Conservation (phyloP, 1,139 yeast species). For the Saccharomyces hybrid region DNA sequence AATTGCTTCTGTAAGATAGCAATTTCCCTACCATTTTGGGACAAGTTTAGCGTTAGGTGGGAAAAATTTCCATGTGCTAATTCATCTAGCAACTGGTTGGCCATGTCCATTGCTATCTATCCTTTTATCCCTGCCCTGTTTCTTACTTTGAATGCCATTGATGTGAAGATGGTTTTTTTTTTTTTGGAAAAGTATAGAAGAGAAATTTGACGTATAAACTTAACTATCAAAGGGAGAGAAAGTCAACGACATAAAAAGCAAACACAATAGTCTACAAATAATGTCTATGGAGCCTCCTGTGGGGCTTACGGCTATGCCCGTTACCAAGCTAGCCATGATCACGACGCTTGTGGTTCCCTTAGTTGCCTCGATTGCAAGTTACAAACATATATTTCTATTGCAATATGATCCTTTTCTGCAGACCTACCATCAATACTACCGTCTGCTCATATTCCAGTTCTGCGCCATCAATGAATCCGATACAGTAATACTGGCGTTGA, state of each 20-base stretch:
- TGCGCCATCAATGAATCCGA: constrained; percentile 29
- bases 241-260: background rate
- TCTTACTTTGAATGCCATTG: background rate
- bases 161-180: background rate
- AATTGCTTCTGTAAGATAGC: constrained; percentile 25
- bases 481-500: constrained; percentile 21
- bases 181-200: background rate
- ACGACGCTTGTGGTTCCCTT: constrained; percentile 23
- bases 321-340: constrained; percentile 26
- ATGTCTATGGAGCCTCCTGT: constrained; percentile 29
- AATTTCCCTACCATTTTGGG: constrained; percentile 21
- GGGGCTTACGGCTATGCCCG: constrained; percentile 25
- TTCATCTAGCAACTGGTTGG: background rate
- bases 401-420: constrained; percentile 27
- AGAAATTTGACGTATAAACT: background rate
- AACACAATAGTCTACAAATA: background rate
- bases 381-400: constrained; percentile 25
- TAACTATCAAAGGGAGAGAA: background rate
- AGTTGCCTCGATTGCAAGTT: constrained; percentile 24
- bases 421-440: constrained; percentile 26
- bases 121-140: background rate
- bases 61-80: background rate
- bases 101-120: background rate
- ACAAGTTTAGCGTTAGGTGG: constrained; percentile 3
- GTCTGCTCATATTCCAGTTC: constrained; percentile 23